These are phyloP conservation scores for Fomes fomentarius DNA, from an alignment of 1,284 basidiomycete genomes.

Conservation along the genomic window DNA sequence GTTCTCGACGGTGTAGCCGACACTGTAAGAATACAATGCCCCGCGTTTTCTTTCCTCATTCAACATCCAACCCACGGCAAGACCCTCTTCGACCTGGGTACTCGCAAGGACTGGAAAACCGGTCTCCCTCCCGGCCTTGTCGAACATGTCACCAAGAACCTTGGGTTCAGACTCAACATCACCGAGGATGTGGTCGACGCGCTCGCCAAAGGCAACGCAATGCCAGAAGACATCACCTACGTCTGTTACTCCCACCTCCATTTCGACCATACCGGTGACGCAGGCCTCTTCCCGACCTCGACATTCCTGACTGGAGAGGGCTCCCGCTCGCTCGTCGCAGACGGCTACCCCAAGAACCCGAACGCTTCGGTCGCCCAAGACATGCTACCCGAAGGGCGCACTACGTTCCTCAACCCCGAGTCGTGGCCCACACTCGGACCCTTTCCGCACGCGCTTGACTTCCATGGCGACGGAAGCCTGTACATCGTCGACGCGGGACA, in stretches of 20 bases:
- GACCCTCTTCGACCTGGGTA: slow-evolving; percentile 52
- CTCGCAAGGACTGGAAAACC: slow-evolving; percentile 48
- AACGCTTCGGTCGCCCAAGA: too few species aligned
- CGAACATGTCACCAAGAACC: not conserved
- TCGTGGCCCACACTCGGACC: slow-evolving; percentile 36
- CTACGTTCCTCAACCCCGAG: too few species aligned
- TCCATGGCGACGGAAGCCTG: slow-evolving; percentile 57
- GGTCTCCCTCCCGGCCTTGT: slow-evolving; percentile 16
- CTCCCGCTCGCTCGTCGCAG: slow-evolving; percentile 34
- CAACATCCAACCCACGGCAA: slow-evolving; percentile 43
- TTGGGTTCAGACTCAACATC: slow-evolving; percentile 43
- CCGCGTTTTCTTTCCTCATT: slow-evolving; percentile 54
- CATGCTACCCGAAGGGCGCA: too few species aligned
- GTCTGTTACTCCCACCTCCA: slow-evolving; percentile 47
- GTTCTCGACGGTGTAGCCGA: slow-evolving; percentile 39
- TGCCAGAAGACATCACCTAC: slow-evolving; percentile 43
- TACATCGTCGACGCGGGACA: slow-evolving; percentile 55
- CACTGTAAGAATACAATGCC: slow-evolving; percentile 23
- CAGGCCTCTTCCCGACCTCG: slow-evolving; percentile 45
- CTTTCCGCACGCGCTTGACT: slow-evolving; percentile 55
- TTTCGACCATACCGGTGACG: slow-evolving; percentile 41
- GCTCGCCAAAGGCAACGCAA: slow-evolving; percentile 47
- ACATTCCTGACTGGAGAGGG: slow-evolving; percentile 48
- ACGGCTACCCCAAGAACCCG: too few species aligned
- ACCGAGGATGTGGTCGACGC: slow-evolving; percentile 26